These are phyloP conservation scores for Suillus cothurnatus DNA, from an alignment of 768 basidiomycete genomes.

Conservation along the genomic window DNA sequence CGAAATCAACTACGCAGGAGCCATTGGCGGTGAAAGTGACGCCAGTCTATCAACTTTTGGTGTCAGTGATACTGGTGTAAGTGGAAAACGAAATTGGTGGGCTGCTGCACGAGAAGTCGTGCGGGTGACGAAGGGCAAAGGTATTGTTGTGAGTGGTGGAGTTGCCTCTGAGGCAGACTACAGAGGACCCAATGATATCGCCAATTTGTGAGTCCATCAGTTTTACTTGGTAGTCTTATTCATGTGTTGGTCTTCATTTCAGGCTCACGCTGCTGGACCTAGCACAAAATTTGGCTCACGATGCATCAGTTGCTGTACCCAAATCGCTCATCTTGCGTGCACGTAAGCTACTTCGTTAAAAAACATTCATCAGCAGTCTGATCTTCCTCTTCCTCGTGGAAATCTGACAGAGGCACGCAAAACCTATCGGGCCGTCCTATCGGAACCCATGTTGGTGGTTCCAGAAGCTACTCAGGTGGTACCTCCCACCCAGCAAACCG, in stretches of 20 bases:
- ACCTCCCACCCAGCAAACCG: neutral
- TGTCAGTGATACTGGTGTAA: conserved; percentile 52
- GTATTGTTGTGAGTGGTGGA: conserved; percentile 71
- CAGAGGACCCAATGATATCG: conserved; percentile 71
- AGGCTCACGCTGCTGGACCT: conserved; percentile 72
- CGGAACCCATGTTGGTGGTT: conserved; percentile 69
- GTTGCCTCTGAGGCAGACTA: conserved; percentile 61
- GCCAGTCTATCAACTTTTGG: conserved; percentile 44
- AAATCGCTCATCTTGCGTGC: conserved; percentile 74
- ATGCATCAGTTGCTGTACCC: conserved; percentile 57
- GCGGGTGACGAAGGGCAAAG: conserved; percentile 81
- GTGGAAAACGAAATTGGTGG: conserved; percentile 84
- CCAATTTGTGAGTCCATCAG: conserved; percentile 63
- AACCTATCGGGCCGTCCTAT: conserved; percentile 79
- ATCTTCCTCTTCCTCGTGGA: neutral
- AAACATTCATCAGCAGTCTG: neutral
- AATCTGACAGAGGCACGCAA: conserved; percentile 68
- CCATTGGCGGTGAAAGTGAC: conserved; percentile 65
- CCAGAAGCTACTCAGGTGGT: conserved; percentile 31
- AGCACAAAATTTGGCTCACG: conserved; percentile 67
- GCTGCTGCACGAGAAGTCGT: conserved; percentile 73
- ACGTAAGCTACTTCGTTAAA: conserved; percentile 48
- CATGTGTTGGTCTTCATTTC: conserved; percentile 1
- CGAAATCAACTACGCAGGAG: conserved; percentile 78
- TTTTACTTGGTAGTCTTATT: neutral